Conservation (phyloP, 495 filamentous ascomycete genomes). For the Neurospora pannonica region DNA sequence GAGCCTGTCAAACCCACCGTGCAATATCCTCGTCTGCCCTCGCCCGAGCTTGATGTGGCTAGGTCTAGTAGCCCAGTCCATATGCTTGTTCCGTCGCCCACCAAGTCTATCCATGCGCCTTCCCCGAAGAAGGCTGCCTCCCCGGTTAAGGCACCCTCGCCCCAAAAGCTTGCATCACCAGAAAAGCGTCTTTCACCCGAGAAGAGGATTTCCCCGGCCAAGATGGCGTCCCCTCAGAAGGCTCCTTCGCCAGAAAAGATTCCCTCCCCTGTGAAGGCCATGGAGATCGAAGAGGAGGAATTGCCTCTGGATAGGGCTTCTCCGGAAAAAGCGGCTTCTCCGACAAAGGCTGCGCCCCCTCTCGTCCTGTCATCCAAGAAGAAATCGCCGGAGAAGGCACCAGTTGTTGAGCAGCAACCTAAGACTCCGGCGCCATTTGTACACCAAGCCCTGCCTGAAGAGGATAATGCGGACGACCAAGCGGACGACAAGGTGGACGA, state of each 20-base stretch:
- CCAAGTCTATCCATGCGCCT: slow-evolving; percentile 14
- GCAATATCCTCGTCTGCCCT: not conserved
- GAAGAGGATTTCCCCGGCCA: slow-evolving; percentile 5
- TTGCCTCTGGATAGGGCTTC: slow-evolving; percentile 3
- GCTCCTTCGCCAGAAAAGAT: not conserved
- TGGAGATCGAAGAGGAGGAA: not conserved
- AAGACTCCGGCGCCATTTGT: slow-evolving; percentile 1
- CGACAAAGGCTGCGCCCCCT: not conserved
- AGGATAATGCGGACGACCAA: slow-evolving; percentile 22
- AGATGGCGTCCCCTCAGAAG: slow-evolving; percentile 20
- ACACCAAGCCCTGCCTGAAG: slow-evolving; percentile 1
- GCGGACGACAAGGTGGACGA: slow-evolving; percentile 37
- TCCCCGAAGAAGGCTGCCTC: slow-evolving; percentile 11
- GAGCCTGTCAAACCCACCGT: slow-evolving; percentile 3
- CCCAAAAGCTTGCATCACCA: slow-evolving; percentile 15
- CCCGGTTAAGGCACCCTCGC: slow-evolving; percentile 15
- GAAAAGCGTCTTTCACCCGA: slow-evolving; percentile 2
- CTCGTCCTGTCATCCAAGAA: not conserved
- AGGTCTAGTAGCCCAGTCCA: slow-evolving; percentile 11
- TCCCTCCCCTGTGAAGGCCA: not conserved
- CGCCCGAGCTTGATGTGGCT: not conserved
- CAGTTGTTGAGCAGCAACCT: not conserved
- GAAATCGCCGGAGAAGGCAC: not conserved
- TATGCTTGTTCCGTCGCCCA: slow-evolving; percentile 8
- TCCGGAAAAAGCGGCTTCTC: not conserved